phyloP scores from a whole-genome alignment of 768 basidiomycete genomes.

The Tylopilus plumbeoviolaceoides region DNA sequence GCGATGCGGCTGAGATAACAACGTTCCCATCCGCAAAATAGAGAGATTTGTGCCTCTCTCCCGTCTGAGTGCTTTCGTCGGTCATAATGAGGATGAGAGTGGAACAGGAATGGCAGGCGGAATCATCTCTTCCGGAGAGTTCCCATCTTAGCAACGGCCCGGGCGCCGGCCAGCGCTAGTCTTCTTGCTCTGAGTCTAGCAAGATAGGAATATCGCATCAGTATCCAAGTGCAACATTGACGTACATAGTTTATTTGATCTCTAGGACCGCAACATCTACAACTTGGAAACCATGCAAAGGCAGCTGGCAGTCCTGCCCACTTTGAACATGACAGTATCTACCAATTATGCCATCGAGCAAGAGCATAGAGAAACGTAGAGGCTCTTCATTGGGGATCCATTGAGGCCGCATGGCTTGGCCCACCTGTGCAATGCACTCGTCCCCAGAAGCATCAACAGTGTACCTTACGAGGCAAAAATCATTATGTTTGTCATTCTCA shows the following conservation, averaged over 20 bases:
- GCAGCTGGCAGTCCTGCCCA: background rate
- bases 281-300: background rate
- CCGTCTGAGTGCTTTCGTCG: slow-evolving; percentile 27
- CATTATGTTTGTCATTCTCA: background rate
- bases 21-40: slow-evolving; percentile 10
- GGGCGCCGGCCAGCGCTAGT: no score
- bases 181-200: no score
- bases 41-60: slow-evolving; percentile 4
- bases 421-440: slow-evolving; percentile 1
- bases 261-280: background rate
- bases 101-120: no score
- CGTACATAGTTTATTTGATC: background rate
- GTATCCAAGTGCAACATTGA: no score
- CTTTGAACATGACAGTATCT: background rate
- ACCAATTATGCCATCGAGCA: slow-evolving; percentile 1
- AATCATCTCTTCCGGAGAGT: no score
- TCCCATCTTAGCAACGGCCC: no score
- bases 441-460: slow-evolving; percentile 2
- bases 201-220: no score
- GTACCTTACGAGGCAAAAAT: background rate
- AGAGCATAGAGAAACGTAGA: background rate
- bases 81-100: slow-evolving; percentile 31
- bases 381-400: background rate
- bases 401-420: background rate
- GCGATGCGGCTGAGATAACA: background rate